Evolutionary conservation across 2,329 filamentous ascomycete species (phyloP).

Genomic region (Aulographum hederae): DNA sequence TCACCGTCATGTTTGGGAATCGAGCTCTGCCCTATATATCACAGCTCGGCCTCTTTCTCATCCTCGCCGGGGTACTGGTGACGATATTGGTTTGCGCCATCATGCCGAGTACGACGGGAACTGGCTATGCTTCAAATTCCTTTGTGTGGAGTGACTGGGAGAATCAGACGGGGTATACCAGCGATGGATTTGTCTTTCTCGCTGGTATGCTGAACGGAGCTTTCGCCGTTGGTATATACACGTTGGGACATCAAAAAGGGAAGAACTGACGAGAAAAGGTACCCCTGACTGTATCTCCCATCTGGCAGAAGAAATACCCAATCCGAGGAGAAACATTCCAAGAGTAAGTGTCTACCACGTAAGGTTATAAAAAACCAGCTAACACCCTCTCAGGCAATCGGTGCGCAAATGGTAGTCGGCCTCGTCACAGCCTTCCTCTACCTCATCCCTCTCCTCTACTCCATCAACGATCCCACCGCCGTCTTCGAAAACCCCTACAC

Average conservation of each 20-base stretch:
- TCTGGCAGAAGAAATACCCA: constrained; percentile 33
- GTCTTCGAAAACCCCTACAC: constrained; percentile 29
- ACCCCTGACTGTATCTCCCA: constrained; percentile 46
- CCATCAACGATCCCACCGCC: constrained; percentile 37
- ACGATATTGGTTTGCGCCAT: constrained; percentile 36
- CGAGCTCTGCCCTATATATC: constrained; percentile 32
- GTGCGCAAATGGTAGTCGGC: constrained; percentile 18
- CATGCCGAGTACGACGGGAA: constrained; percentile 29
- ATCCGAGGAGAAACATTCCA: constrained; percentile 19
- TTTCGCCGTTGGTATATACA: constrained; percentile 40
- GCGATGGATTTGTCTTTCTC: constrained; percentile 44
- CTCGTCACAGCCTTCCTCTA: constrained; percentile 17
- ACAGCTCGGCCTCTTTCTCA: constrained; percentile 34
- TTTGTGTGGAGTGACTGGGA: constrained; percentile 28
- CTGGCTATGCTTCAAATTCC: constrained; percentile 19
- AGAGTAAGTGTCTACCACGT: too few species aligned
- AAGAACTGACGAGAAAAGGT: too few species aligned
- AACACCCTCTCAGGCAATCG: too few species aligned
- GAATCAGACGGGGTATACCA: constrained; percentile 27
- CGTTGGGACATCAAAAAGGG: neutral
- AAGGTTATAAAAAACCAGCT: too few species aligned
- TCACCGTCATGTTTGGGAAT: constrained; percentile 35
- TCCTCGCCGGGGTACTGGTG: constrained; percentile 34
- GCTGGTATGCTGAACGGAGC: constrained; percentile 51
- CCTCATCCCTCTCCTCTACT: constrained; percentile 30